Base-by-base conservation (phyloP, 2,329 filamentous ascomycete species). In the Mycogone perniciosa region DNA sequence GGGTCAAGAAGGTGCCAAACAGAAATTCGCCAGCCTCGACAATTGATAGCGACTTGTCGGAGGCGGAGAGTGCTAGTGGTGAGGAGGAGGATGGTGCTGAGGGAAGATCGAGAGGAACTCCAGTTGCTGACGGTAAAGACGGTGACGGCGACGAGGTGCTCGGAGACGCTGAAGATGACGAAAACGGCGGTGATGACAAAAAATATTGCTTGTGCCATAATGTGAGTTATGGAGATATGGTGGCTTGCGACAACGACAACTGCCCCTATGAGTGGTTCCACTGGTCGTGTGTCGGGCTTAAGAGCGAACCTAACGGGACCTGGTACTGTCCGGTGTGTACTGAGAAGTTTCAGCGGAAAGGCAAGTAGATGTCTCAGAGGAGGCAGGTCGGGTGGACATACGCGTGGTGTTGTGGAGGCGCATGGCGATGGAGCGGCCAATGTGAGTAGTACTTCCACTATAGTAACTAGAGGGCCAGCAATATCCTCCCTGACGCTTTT, bases 231-330 rank as follows among this genome's bases (percentile, higher is more conserved):
- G 88, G 88, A 54, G 86, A 92, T 63, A 93, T 93, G 88, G 88
- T 93, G 56, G 88, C 87, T 31, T 93, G 88, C 71, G 88, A 93
- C 72, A 92, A 92, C 66, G 82, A 86, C 52, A 78, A 84, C 57
- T 93, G 88, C 68, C 82, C 84, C 43, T 88, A 81, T 62, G 88
- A 93, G 70, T 93, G 88, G 88, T 93, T 93, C 67, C 88, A 93
- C 70, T 93, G 88, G 86, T 82, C 75, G 40, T 86, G 83, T 60
- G 83, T 86, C 45, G 81, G 82, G 20, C 73, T 86, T 31, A 85
- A 83, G 67, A 84, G 78, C 59, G 82, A 85, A 64, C 83, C 83
- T 6, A 80, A 79, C 50, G 83, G 83, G 31, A 82, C 76, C 27
- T 86, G 83, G 83, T 85, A 79, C 63, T 86, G 83, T 59, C 82